Percentiles rank a stretch among this genome's conserved stretches.
These are phyloP conservation scores for Penicillium paxilli DNA, from an alignment of 495 filamentous ascomycete species.

Conservation along the genomic window DNA sequence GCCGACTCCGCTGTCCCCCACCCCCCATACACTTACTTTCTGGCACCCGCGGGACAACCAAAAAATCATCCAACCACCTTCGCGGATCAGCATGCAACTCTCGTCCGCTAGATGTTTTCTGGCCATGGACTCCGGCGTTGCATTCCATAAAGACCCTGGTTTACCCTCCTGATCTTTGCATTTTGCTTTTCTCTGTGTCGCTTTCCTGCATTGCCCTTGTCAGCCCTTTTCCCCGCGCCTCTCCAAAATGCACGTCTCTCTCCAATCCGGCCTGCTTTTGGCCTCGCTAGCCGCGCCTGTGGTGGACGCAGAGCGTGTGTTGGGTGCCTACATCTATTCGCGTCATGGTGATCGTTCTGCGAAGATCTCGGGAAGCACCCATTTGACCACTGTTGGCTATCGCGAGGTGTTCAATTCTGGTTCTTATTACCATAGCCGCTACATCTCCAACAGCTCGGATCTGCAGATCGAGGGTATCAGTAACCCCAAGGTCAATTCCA, in stretches of 20 bases:
- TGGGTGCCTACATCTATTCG: slow-evolving; percentile 63
- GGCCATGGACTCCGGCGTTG: not conserved
- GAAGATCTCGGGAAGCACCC: slow-evolving; percentile 51
- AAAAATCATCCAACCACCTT: not conserved
- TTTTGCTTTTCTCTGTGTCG: not conserved
- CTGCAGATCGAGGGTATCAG: slow-evolving; percentile 58
- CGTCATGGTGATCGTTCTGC: slow-evolving; percentile 66
- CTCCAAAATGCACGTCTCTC: slow-evolving; percentile 31
- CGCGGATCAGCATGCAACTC: slow-evolving; percentile 1
- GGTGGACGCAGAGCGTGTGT: slow-evolving; percentile 57
- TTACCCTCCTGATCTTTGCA: not conserved
- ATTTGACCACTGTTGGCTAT: slow-evolving; percentile 62
- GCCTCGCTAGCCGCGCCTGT: slow-evolving; percentile 31
- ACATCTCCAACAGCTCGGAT: slow-evolving; percentile 51
- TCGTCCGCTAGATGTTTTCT: not conserved
- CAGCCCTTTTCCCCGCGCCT: too few relatives aligned
- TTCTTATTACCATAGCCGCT: slow-evolving; percentile 62
- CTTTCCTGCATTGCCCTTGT: too few relatives aligned
- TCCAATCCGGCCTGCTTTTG: slow-evolving; percentile 32
- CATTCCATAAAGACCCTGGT: not conserved
- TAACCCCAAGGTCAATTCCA: slow-evolving; percentile 53
- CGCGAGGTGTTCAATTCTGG: slow-evolving; percentile 60
- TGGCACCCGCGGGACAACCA: not conserved
- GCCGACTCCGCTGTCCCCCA: not conserved
- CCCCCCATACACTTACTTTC: not conserved